Percentiles rank a stretch among this genome's conserved stretches.
Evolutionary conservation across 495 filamentous ascomycete species (phyloP).

Genomic region (Apiosordaria backusii): DNA sequence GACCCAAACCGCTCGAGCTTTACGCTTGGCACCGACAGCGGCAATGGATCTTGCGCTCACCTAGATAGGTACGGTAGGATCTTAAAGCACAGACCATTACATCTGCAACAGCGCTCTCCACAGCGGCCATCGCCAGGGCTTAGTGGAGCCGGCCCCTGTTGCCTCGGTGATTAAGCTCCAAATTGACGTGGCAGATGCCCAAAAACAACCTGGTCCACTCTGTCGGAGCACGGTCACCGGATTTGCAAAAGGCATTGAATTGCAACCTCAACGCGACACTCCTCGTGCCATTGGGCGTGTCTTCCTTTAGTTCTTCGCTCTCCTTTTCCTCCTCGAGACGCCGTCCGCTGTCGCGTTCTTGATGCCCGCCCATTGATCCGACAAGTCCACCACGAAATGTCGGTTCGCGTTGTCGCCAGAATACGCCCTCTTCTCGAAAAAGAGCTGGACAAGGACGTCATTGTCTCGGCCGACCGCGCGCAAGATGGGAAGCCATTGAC

Average conservation of each 20-base stretch:
- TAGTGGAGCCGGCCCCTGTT: slow-evolving; percentile 1
- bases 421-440: slow-evolving; percentile 81
- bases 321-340: neutral
- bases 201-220: neutral
- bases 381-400: slow-evolving; percentile 40
- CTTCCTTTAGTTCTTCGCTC: neutral
- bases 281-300: slow-evolving; percentile 1
- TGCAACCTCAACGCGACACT: neutral
- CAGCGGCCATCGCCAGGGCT: neutral
- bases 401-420: slow-evolving; percentile 82
- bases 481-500: slow-evolving; percentile 57
- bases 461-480: slow-evolving; percentile 61
- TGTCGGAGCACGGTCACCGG: neutral
- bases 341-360: neutral
- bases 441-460: slow-evolving; percentile 78
- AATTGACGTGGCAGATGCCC: neutral
- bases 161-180: slow-evolving; percentile 1
- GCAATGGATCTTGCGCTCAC: no score
- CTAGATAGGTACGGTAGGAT: no score
- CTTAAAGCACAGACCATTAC: neutral
- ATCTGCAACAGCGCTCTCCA: neutral
- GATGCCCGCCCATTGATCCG: neutral
- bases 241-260: slow-evolving; percentile 10
- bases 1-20: slow-evolving; percentile 2
- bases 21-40: slow-evolving; percentile 2